Percentiles rank a stretch among this genome's conserved stretches.
Conservation (phyloP, 163 green algal genomes). For the Volvox carteri region DNA sequence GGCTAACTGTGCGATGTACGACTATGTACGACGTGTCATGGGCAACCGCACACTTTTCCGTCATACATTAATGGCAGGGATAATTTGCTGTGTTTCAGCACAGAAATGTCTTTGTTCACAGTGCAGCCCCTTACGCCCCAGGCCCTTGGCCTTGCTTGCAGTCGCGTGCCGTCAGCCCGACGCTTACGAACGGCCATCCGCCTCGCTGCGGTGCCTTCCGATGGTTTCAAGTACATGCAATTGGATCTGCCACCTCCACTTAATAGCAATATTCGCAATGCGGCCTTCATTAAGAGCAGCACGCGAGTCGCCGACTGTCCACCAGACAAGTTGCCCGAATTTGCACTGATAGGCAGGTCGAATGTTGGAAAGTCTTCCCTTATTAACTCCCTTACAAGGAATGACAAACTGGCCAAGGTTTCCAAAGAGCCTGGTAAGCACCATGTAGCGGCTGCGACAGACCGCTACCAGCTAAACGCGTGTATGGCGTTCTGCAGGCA, state of each 20-base stretch:
- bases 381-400: conserved; percentile 95
- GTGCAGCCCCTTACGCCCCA: background rate
- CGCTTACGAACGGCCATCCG: conserved; percentile 10
- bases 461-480: background rate
- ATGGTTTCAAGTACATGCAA: conserved; percentile 58
- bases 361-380: conserved; percentile 98
- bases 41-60: background rate
- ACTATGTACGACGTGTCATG: background rate
- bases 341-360: conserved; percentile 96
- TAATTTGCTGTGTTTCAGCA: background rate
- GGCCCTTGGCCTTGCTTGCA: conserved; percentile 28
- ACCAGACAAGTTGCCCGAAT: conserved; percentile 83
- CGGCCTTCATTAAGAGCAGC: conserved; percentile 88
- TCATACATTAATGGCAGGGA: background rate
- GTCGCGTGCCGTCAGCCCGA: background rate
- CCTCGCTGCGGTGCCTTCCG: background rate
- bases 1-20: background rate
- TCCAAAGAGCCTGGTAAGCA: conserved; percentile 68
- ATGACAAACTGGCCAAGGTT: conserved; percentile 85
- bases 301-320: conserved; percentile 86
- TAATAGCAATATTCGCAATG: conserved; percentile 69
- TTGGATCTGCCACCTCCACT: conserved; percentile 53
- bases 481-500: conserved; percentile 77
- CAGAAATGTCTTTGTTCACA: background rate
- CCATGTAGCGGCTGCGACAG: background rate